phyloP scores from a whole-genome alignment of 2,329 filamentous ascomycete genomes.

The Fusarium ramigenum region DNA sequence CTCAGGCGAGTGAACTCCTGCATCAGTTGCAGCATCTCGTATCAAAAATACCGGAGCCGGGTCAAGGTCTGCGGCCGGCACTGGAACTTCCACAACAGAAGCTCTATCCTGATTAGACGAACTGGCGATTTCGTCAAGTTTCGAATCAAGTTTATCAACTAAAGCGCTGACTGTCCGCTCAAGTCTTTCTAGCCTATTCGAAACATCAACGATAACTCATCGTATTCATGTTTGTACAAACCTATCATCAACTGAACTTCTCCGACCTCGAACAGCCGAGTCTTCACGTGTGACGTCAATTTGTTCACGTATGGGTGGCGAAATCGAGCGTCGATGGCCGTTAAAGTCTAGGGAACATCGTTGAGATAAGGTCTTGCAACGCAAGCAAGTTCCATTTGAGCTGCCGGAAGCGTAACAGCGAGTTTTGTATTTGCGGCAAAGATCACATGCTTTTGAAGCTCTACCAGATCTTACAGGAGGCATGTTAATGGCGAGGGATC shows the following conservation, averaged over 20 bases:
- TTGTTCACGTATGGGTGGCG: neutral
- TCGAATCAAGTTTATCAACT: conserved; percentile 23
- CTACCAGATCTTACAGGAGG: conserved; percentile 34
- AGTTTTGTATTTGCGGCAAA: conserved; percentile 42
- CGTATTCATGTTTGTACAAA: neutral
- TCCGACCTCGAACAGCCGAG: fast-evolving
- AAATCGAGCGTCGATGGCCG: neutral
- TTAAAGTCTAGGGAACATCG: conserved; percentile 29
- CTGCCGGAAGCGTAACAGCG: conserved; percentile 34
- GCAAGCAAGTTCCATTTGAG: conserved; percentile 31
- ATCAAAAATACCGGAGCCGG: conserved; percentile 42
- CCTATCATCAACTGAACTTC: conserved; percentile 2
- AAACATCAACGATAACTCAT: neutral
- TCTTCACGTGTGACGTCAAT: fast-evolving
- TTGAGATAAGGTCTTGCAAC: conserved; percentile 39
- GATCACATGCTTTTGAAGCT: conserved; percentile 41
- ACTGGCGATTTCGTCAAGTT: neutral
- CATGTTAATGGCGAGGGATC: conserved; percentile 10
- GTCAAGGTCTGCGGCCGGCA: neutral
- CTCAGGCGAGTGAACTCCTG: conserved; percentile 34
- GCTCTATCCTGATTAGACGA: neutral
- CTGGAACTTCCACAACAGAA: neutral
- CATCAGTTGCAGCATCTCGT: conserved; percentile 41
- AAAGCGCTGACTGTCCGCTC: conserved; percentile 19
- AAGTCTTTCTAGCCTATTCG: conserved; percentile 17